These are phyloP conservation scores for Hypoxylon sp. DNA, from an alignment of 2,329 filamentous ascomycete species.

Conservation along the genomic window DNA sequence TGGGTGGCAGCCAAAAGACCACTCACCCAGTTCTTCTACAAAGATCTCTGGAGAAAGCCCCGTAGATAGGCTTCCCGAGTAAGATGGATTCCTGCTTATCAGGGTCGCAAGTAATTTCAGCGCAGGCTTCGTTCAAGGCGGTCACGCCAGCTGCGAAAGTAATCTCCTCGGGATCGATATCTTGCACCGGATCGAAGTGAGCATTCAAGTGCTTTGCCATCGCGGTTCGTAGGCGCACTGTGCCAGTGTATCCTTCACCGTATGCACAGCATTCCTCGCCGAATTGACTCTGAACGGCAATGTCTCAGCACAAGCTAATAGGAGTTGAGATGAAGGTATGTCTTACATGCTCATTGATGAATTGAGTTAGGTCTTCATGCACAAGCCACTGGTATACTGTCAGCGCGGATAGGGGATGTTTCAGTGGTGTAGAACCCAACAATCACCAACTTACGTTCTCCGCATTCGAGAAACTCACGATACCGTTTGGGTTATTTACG, in stretches of 20 bases:
- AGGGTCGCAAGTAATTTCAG: slow-evolving; percentile 45
- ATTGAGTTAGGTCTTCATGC: slow-evolving; percentile 32
- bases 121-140: slow-evolving; percentile 46
- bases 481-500: slow-evolving; percentile 38
- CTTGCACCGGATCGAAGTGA: slow-evolving; percentile 41
- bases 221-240: slow-evolving; percentile 41
- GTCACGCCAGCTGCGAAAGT: slow-evolving; percentile 49
- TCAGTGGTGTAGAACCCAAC: neutral
- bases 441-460: slow-evolving; percentile 40
- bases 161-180: slow-evolving; percentile 45
- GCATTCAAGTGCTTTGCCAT: slow-evolving; percentile 48
- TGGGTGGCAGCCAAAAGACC: neutral
- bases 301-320: slow-evolving; percentile 1
- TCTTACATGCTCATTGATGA: slow-evolving; percentile 39
- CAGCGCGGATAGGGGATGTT: neutral
- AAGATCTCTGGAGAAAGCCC: slow-evolving; percentile 44
- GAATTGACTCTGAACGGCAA: slow-evolving; percentile 33
- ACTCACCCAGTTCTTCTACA: slow-evolving; percentile 47
- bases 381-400: slow-evolving; percentile 28
- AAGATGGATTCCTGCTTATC: slow-evolving; percentile 35
- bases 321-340: neutral
- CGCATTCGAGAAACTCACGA: slow-evolving; percentile 41
- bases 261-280: slow-evolving; percentile 39
- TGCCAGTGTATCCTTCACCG: slow-evolving; percentile 47
- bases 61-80: slow-evolving; percentile 45